Percentiles rank a stretch among this genome's conserved stretches.
Conservation (phyloP, 2,329 filamentous ascomycete genomes). For the Ceratocystis huliohia region DNA sequence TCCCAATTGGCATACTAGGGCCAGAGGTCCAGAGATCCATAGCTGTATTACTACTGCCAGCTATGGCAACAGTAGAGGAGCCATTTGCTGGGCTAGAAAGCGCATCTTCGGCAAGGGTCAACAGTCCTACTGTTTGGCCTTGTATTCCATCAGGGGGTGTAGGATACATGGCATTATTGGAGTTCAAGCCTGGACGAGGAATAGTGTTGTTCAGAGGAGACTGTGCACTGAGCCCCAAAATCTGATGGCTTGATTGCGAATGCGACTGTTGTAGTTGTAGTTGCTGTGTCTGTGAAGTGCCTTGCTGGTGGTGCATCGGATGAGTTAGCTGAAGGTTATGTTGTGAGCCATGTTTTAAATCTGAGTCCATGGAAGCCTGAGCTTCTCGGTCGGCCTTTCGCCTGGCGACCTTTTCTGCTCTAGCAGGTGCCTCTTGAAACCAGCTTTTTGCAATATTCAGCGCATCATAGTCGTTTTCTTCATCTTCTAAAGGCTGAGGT, state of each 20-base stretch:
- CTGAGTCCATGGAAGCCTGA: slow-evolving; percentile 19
- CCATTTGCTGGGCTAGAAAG: slow-evolving; percentile 38
- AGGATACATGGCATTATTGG: slow-evolving; percentile 48
- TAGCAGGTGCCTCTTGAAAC: slow-evolving; percentile 34
- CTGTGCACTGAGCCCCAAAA: slow-evolving; percentile 35
- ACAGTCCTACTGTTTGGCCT: slow-evolving; percentile 25
- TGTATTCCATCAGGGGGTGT: slow-evolving; percentile 58
- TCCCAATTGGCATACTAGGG: slow-evolving; percentile 29
- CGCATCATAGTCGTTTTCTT: slow-evolving; percentile 37
- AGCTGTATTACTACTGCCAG: slow-evolving; percentile 16
- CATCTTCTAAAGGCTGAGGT: slow-evolving; percentile 28
- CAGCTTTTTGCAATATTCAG: slow-evolving; percentile 37
- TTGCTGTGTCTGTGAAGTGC: not conserved
- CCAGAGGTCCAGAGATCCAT: slow-evolving; percentile 29
- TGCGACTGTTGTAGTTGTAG: not conserved
- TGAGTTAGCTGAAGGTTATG: not conserved
- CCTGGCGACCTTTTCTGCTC: slow-evolving; percentile 36
- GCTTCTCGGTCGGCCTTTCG: slow-evolving; percentile 41
- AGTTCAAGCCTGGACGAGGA: slow-evolving; percentile 36
- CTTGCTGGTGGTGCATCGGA: slow-evolving; percentile 5
- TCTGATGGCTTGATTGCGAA: slow-evolving; percentile 24
- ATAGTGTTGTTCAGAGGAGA: slow-evolving; percentile 36
- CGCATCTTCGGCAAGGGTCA: slow-evolving; percentile 40
- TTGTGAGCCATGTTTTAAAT: slow-evolving; percentile 2
- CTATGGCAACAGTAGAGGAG: not conserved